phyloP scores from a whole-genome alignment of 2,329 filamentous ascomycete genomes.

The Didymosphaeria variabile region DNA sequence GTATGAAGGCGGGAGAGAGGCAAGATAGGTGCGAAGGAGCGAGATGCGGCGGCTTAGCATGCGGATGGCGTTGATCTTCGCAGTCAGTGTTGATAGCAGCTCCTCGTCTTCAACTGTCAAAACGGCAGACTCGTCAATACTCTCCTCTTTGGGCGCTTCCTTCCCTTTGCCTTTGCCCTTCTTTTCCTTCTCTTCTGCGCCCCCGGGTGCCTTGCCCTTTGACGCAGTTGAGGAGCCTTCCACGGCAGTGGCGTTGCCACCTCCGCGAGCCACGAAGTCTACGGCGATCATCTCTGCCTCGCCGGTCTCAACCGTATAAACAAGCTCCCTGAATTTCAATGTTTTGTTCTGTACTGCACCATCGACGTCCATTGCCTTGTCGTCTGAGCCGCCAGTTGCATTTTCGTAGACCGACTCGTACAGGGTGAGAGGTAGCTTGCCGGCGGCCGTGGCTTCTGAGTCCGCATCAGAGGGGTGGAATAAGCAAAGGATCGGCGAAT shows the following conservation, averaged over 20 bases:
- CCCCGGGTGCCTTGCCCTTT: constrained; percentile 30
- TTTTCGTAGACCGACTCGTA: constrained; percentile 76
- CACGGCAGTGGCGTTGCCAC: constrained; percentile 76
- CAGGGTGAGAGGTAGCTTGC: constrained; percentile 86
- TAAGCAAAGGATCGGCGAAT: constrained; percentile 85
- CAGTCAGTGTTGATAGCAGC: constrained; percentile 74
- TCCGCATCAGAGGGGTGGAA: constrained; percentile 76
- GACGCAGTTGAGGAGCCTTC: constrained; percentile 42
- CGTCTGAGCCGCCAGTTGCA: constrained; percentile 41
- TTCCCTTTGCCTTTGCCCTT: constrained; percentile 62
- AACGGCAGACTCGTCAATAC: constrained; percentile 43
- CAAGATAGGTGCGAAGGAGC: constrained; percentile 73
- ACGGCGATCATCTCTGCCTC: constrained; percentile 98
- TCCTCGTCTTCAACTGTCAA: constrained; percentile 72
- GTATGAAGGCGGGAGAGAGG: constrained; percentile 73
- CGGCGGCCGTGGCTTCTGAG: constrained; percentile 67
- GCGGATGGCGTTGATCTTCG: constrained; percentile 91
- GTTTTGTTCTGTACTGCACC: constrained; percentile 61
- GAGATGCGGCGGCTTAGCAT: constrained; percentile 76
- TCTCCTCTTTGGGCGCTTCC: constrained; percentile 52
- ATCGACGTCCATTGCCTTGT: constrained; percentile 67
- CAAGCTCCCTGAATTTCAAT: constrained; percentile 82
- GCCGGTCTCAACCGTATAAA: constrained; percentile 89
- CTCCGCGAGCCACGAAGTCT: constrained; percentile 87
- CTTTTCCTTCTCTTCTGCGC: constrained; percentile 58